A percentile compares a stretch with the other conserved stretches of the same genome.
These are phyloP conservation scores for Otatea glauca DNA, from an alignment of 176 grass and related monocot genomes.

Conservation along the genomic window DNA sequence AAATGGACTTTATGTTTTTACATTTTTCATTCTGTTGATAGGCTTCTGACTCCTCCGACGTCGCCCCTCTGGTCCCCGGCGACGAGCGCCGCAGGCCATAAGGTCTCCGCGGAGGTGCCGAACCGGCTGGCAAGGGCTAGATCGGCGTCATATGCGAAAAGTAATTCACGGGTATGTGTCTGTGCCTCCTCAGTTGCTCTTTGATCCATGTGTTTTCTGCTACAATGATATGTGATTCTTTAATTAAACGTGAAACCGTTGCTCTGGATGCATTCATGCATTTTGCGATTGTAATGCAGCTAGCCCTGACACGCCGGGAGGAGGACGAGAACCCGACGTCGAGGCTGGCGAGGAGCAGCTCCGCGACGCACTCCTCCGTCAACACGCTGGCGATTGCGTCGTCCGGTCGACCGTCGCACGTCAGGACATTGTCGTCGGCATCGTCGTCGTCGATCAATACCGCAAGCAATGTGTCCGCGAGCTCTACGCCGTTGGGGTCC, in stretches of 20 bases:
- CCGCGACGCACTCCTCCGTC: neutral
- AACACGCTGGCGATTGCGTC: neutral
- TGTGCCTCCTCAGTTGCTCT: neutral
- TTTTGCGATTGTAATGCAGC: neutral
- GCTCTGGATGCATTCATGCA: neutral
- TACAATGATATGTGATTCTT: neutral
- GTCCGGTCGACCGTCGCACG: neutral
- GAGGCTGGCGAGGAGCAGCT: constrained; percentile 32
- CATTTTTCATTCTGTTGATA: neutral
- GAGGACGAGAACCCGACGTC: neutral
- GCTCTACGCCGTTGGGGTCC: neutral
- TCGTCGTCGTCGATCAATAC: constrained; percentile 34
- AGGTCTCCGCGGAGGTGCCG: neutral
- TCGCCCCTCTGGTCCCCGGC: constrained; percentile 29
- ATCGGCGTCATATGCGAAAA: constrained; percentile 12
- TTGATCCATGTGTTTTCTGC: neutral
- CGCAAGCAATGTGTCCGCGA: neutral
- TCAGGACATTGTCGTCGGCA: constrained; percentile 19
- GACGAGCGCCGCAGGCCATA: neutral
- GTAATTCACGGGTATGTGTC: constrained; percentile 25
- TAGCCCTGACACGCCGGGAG: neutral
- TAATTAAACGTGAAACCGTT: neutral
- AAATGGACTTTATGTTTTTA: neutral
- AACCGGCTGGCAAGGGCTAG: neutral
- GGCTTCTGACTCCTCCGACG: constrained; percentile 44